Percentiles rank a stretch among this genome's conserved stretches.
These are phyloP conservation scores for Suillus subluteus DNA, from an alignment of 768 basidiomycete species.

Conservation along the genomic window DNA sequence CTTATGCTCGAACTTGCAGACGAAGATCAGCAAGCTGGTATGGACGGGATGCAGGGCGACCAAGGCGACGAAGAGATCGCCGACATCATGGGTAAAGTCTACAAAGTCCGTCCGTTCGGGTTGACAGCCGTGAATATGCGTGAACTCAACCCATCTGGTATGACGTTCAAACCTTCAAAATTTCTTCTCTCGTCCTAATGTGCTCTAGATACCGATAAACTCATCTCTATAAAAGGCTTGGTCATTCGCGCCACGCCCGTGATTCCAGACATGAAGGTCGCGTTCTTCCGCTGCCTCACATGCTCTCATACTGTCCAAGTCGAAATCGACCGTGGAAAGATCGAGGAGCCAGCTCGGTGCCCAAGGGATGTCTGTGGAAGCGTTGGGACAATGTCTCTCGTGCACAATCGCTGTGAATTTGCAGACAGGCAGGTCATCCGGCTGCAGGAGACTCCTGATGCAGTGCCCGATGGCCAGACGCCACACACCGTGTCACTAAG, in stretches of 20 bases:
- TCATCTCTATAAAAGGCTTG: conserved; percentile 93
- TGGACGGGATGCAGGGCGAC: conserved; percentile 75
- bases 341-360: conserved; percentile 89
- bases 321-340: conserved; percentile 97
- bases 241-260: conserved; percentile 97
- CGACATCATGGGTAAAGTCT: conserved; percentile 85
- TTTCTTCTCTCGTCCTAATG: conserved; percentile 4
- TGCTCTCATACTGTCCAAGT: conserved; percentile 97
- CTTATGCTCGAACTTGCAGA: conserved; percentile 88
- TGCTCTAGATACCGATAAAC: conserved; percentile 90
- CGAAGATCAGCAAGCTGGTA: conserved; percentile 69
- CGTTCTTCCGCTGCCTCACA: conserved; percentile 96
- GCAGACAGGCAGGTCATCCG: conserved; percentile 95
- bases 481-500: conserved; percentile 97
- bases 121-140: conserved; percentile 89
- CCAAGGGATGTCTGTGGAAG: conserved; percentile 92
- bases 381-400: conserved; percentile 88
- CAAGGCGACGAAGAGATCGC: conserved; percentile 85
- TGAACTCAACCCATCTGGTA: conserved; percentile 90
- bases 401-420: conserved; percentile 97
- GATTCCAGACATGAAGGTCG: conserved; percentile 98
- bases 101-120: conserved; percentile 93
- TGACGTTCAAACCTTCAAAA: conserved; percentile 20
- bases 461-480: conserved; percentile 97
- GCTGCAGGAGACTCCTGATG: conserved; percentile 96